A percentile compares a stretch with the other conserved stretches of the same genome.
These are phyloP conservation scores for Cadophora malorum DNA, from an alignment of 2,329 filamentous ascomycete genomes.

Conservation along the genomic window DNA sequence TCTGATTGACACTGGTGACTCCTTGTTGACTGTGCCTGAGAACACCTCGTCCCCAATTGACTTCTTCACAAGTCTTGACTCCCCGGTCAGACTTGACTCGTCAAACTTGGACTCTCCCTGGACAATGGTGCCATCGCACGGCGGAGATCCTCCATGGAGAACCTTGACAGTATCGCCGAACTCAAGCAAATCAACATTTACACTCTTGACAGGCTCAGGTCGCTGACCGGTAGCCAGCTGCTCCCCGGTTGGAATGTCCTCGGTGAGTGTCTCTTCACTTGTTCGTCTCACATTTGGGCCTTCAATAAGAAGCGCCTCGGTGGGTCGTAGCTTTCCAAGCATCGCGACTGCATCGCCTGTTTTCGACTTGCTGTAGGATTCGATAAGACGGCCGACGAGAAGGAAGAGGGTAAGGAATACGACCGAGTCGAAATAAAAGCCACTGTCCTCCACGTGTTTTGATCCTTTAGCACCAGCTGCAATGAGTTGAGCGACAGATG, in stretches of 20 bases:
- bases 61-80: slow-evolving; percentile 73
- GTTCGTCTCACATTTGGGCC: slow-evolving; percentile 7
- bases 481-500: slow-evolving; percentile 80
- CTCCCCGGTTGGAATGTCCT: slow-evolving; percentile 19
- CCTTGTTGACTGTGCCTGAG: slow-evolving; percentile 78
- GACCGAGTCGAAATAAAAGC: slow-evolving; percentile 89
- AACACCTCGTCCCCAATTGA: slow-evolving; percentile 67
- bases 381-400: slow-evolving; percentile 74
- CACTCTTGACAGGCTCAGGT: slow-evolving; percentile 28
- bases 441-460: slow-evolving; percentile 52
- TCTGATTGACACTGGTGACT: slow-evolving; percentile 63
- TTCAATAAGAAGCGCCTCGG: slow-evolving; percentile 74
- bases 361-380: slow-evolving; percentile 90
- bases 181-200: slow-evolving; percentile 66
- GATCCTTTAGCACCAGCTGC: slow-evolving; percentile 54
- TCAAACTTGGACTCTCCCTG: slow-evolving; percentile 75
- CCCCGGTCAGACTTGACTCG: slow-evolving; percentile 87
- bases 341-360: slow-evolving; percentile 86
- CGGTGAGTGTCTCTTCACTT: slow-evolving; percentile 15
- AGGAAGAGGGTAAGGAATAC: slow-evolving; percentile 92
- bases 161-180: slow-evolving; percentile 77
- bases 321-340: slow-evolving; percentile 78
- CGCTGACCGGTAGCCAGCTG: slow-evolving; percentile 8
- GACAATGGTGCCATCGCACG: slow-evolving; percentile 77
- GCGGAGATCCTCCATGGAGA: slow-evolving; percentile 80